Evolutionary conservation across 228 moss, liverwort and hornwort genomes (phyloP).

Genomic region (Sphagnum magellanicum): DNA sequence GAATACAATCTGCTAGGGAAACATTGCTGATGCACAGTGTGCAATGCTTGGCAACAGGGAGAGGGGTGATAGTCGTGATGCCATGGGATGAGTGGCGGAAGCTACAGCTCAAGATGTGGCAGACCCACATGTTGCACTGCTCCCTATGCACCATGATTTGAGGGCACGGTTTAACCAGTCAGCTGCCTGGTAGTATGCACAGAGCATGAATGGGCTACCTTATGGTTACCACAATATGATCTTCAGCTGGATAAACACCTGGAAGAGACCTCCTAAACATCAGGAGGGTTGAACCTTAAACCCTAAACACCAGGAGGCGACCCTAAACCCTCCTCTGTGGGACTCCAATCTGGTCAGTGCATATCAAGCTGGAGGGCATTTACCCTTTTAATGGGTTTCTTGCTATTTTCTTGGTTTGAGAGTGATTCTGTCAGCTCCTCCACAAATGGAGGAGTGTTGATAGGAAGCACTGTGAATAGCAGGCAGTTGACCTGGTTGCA

Average conservation of each 20-base stretch:
- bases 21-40: too few relatives aligned
- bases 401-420: too few relatives aligned
- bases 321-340: conserved; percentile 17
- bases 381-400: too few relatives aligned
- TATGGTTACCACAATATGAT: conserved; percentile 36
- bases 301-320: too few relatives aligned
- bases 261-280: conserved; percentile 2
- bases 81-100: conserved; percentile 28
- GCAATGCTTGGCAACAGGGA: conserved; percentile 9
- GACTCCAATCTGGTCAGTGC: conserved; percentile 22
- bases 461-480: too few relatives aligned
- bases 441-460: too few relatives aligned
- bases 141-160: conserved; percentile 20
- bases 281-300: too few relatives aligned
- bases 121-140: conserved; percentile 20
- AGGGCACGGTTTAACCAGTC: conserved; percentile 15
- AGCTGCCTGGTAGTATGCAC: conserved; percentile 27
- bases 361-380: neutral
- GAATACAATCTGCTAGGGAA: too few relatives aligned
- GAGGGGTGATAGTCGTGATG: conserved; percentile 20
- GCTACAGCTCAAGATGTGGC: conserved; percentile 15
- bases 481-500: too few relatives aligned
- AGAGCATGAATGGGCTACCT: conserved; percentile 16
- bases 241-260: conserved; percentile 31
- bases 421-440: too few relatives aligned